phyloP scores from a whole-genome alignment of 140 eudicot species.

The Cichorium intybus region DNA sequence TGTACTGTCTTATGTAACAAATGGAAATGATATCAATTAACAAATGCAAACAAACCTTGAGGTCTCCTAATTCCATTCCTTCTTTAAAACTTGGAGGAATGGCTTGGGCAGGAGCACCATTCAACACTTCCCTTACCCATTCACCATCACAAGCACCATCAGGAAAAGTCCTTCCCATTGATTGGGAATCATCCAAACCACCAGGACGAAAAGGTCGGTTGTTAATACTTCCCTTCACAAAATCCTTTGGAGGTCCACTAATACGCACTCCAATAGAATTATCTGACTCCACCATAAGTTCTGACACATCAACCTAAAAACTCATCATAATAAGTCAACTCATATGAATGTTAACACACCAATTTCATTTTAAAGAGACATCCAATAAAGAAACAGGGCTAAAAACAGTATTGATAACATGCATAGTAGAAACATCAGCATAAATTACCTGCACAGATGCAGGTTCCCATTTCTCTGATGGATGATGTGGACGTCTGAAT shows the following conservation, averaged over 20 bases:
- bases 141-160: conserved; percentile 84
- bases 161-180: conserved; percentile 62
- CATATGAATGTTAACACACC: neutral
- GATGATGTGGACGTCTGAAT: conserved; percentile 48
- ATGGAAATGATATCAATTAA: too few species aligned
- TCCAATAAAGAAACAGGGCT: too few species aligned
- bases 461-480: conserved; percentile 70
- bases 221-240: conserved; percentile 82
- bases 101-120: conserved; percentile 67
- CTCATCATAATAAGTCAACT: conserved; percentile 30
- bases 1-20: too few species aligned
- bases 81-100: conserved; percentile 78
- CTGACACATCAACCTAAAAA: conserved; percentile 81
- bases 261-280: conserved; percentile 81
- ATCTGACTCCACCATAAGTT: conserved; percentile 64
- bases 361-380: neutral
- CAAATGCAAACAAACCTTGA: conserved; percentile 79
- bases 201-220: conserved; percentile 99
- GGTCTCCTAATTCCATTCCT: conserved; percentile 80
- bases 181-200: conserved; percentile 79
- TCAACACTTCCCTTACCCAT: conserved; percentile 82
- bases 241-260: conserved; percentile 94
- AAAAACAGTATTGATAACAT: neutral
- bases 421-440: neutral
- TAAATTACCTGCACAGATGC: conserved; percentile 67